Base-by-base conservation (phyloP, 257 asterid genomes). In the Scutellaria galericulata region DNA sequence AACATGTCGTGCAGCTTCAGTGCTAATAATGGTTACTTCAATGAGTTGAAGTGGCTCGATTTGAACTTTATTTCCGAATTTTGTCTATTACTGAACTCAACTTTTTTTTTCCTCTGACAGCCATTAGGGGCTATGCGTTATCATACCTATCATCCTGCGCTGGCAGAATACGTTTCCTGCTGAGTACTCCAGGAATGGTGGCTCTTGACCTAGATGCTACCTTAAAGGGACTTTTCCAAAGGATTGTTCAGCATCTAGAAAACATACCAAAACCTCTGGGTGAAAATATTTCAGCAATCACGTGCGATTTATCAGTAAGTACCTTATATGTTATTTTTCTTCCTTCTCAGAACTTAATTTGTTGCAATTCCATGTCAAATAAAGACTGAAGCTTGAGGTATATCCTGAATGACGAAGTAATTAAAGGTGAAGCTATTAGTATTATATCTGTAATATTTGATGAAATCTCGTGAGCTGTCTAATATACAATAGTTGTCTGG, bases 121-220 rank as follows among this genome's bases (percentile, higher is more conserved):
- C 99, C 51, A 90, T 95, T 83, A 84, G 97, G 85, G 99, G 99
- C 78, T 92, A 95, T 73, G 99, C 99, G 42, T 88, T 92, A 71
- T 95, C 98, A 56, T 90, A 90, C 84, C 92, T 95, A 66, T 89
- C 97, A 76, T 89, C 98, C 66, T 92, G 97, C 82, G 98, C 97
- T 78, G 93, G 98, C 78, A 86, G 99, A 90, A 88, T 95, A 80
- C 93, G 98, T 64, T 91, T 95, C 91, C 86, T 95, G 79, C 89
- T 95, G 86, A 92, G 95, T 54, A 92, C 98, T 42, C 99, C 99
- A 6, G 99, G 99, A 79, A 95, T 95, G 99, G 93, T 95, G 75
- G 99, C 99, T 78, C 99, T 95, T 75, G 98, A 95, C 81, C 82
- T 95, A 56, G 99, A 95, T 85, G 77, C 95, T 46, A 85, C 87